Percentiles rank a stretch among this genome's conserved stretches.
These are phyloP conservation scores for Fistulinella prunicolor DNA, from an alignment of 768 basidiomycete species.

Conservation along the genomic window DNA sequence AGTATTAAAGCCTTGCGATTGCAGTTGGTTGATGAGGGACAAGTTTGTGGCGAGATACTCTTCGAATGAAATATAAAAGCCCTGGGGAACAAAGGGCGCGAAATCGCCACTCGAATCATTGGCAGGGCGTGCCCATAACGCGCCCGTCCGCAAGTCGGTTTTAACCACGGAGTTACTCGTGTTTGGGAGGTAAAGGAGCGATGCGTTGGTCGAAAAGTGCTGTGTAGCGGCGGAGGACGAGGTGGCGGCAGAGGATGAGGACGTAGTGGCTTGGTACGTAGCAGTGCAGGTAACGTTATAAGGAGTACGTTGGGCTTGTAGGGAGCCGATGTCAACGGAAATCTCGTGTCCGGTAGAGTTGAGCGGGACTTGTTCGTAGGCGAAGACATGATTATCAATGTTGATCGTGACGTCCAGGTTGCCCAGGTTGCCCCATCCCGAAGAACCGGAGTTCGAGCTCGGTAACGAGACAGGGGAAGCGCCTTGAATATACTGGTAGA, in stretches of 20 bases:
- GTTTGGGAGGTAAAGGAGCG: constrained; percentile 42
- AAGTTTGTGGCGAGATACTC: constrained; percentile 51
- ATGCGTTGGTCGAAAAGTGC: constrained; percentile 29
- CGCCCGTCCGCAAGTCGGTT: constrained; percentile 46
- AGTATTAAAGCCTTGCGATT: constrained; percentile 47
- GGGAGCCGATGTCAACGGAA: constrained; percentile 28
- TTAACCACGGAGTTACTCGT: constrained; percentile 43
- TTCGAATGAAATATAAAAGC: constrained; percentile 68
- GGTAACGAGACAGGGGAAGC: constrained; percentile 31
- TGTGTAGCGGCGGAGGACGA: no score
- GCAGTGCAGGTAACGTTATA: constrained; percentile 38
- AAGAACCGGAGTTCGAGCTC: background rate
- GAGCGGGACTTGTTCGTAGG: constrained; percentile 33
- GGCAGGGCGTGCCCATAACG: constrained; percentile 38
- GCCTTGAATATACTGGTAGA: constrained; percentile 34
- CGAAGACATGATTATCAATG: constrained; percentile 23
- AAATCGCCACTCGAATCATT: constrained; percentile 19
- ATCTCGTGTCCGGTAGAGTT: constrained; percentile 37
- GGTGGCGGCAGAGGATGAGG: no score
- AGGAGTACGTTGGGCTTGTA: constrained; percentile 28
- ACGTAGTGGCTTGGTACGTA: constrained; percentile 15
- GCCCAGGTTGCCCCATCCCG: constrained; percentile 5
- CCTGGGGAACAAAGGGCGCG: constrained; percentile 58
- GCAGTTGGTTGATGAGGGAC: constrained; percentile 51
- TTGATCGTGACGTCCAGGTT: constrained; percentile 30